Percentiles rank a stretch among this genome's conserved stretches.
Conservation (phyloP, 257 asterid genomes). For the Coffea eugenioides region DNA sequence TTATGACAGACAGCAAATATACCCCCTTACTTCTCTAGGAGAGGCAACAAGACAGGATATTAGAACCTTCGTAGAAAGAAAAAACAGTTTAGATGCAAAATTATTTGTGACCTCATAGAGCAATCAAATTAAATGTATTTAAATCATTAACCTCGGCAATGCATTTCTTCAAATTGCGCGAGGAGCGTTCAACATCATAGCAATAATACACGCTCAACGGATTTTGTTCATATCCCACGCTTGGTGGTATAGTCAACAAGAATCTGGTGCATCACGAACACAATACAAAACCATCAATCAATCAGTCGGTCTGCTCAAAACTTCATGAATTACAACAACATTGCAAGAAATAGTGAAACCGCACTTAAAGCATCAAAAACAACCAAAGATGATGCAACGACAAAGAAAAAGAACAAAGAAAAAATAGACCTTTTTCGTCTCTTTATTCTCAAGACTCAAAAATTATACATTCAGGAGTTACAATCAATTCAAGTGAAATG, state of each 20-base stretch:
- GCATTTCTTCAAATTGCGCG: conserved; percentile 62
- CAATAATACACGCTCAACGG: conserved; percentile 92
- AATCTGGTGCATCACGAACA: conserved; percentile 43
- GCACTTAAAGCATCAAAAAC: too few relatives aligned
- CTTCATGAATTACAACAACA: not conserved
- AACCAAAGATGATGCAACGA: too few relatives aligned
- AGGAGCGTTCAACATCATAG: conserved; percentile 66
- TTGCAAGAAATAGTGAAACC: not conserved
- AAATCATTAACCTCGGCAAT: conserved; percentile 76
- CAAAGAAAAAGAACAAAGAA: too few relatives aligned
- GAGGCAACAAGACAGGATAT: not conserved
- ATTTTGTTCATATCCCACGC: conserved; percentile 92
- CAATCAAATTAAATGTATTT: not conserved
- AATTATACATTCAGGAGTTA: too few relatives aligned
- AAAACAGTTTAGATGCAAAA: not conserved
- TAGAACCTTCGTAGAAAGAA: not conserved
- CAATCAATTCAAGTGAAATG: not conserved
- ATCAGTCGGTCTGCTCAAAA: not conserved
- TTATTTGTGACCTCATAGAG: not conserved
- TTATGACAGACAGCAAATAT: not conserved
- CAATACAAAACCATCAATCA: conserved; percentile 28
- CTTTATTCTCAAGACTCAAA: too few relatives aligned
- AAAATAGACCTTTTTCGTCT: too few relatives aligned
- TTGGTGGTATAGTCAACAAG: conserved; percentile 91
- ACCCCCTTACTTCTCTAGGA: not conserved